Percentiles rank a stretch among this genome's conserved stretches.
Evolutionary conservation across 306 rosid species (phyloP).

Genomic region (Begonia fuchsioides): DNA sequence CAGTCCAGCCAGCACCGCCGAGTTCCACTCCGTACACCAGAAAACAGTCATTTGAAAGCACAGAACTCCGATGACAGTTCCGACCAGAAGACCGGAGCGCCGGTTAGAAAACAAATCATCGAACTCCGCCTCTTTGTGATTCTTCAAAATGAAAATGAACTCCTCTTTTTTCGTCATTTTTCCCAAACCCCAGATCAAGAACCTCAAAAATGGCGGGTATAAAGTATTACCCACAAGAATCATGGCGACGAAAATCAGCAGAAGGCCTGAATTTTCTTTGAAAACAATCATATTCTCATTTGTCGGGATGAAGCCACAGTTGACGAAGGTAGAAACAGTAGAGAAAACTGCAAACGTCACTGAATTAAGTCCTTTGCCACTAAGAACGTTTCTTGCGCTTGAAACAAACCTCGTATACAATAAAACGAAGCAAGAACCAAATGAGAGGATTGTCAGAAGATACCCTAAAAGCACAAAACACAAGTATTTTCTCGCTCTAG

Average conservation of each 20-base stretch:
- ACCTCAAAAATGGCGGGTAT: conserved; percentile 34
- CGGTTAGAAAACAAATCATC: conserved; percentile 23
- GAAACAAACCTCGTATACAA: conserved; percentile 17
- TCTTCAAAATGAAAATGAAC: conserved; percentile 17
- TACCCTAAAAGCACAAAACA: conserved; percentile 30
- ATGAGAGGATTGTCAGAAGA: conserved; percentile 11
- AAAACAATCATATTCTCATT: conserved; percentile 61
- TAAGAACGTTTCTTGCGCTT: conserved; percentile 18
- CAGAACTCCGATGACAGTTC: conserved; percentile 30
- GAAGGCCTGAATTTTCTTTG: conserved; percentile 28
- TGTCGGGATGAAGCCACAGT: conserved; percentile 59
- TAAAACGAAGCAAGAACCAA: conserved; percentile 20
- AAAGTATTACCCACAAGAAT: conserved; percentile 46
- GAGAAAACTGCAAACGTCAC: conserved; percentile 33
- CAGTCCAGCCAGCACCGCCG: conserved; percentile 21
- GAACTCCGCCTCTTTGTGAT: conserved; percentile 19
- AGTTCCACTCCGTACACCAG: conserved; percentile 33
- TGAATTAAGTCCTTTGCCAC: conserved; percentile 16
- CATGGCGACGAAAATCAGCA: conserved; percentile 32
- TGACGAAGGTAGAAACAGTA: conserved; percentile 44
- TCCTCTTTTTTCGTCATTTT: conserved; percentile 20
- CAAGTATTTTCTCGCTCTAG: conserved; percentile 15
- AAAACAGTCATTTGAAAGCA: conserved; percentile 19
- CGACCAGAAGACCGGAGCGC: conserved; percentile 19
- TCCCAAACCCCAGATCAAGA: conserved; percentile 19